phyloP scores from a whole-genome alignment of 2,329 filamentous ascomycete species.

The Hirsutella rhossiliensis region DNA sequence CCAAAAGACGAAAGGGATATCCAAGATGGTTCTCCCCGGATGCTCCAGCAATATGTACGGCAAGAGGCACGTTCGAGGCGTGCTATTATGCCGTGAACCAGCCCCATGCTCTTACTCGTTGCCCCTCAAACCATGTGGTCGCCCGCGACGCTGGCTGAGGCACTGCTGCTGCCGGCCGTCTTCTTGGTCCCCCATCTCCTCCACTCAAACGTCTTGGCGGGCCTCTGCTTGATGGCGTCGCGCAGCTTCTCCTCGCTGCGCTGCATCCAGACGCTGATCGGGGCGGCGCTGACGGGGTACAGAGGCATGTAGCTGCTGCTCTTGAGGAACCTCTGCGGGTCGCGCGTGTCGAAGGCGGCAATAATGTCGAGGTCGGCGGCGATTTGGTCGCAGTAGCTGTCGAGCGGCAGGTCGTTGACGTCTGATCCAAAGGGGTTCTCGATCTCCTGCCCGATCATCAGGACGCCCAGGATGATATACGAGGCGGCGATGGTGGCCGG shows the following conservation, averaged over 20 bases:
- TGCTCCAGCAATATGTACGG: too few species aligned
- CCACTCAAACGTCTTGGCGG: conserved; percentile 22
- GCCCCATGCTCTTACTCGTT: background rate
- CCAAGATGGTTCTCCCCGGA: too few species aligned
- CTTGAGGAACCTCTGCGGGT: conserved; percentile 19
- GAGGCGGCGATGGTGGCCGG: conserved; percentile 60
- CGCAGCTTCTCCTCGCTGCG: conserved; percentile 27
- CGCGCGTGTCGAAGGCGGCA: conserved; percentile 34
- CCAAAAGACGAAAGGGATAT: too few species aligned
- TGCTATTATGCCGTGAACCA: too few species aligned
- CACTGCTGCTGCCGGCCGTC: conserved; percentile 1
- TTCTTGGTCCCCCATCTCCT: conserved; percentile 3
- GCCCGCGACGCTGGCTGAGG: background rate
- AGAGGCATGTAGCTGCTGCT: conserved; percentile 36
- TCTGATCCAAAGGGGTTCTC: conserved; percentile 79
- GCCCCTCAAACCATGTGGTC: conserved; percentile 2
- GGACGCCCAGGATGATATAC: conserved; percentile 73
- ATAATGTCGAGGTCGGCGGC: conserved; percentile 64
- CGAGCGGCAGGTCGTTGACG: conserved; percentile 70
- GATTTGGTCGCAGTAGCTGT: conserved; percentile 65
- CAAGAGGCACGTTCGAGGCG: too few species aligned
- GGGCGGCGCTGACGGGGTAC: conserved; percentile 37
- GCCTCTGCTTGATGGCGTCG: conserved; percentile 27
- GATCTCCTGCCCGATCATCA: conserved; percentile 65
- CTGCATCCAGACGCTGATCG: conserved; percentile 24